Base-by-base conservation (phyloP, 495 filamentous ascomycete genomes). In the Entonaema liquescens region DNA sequence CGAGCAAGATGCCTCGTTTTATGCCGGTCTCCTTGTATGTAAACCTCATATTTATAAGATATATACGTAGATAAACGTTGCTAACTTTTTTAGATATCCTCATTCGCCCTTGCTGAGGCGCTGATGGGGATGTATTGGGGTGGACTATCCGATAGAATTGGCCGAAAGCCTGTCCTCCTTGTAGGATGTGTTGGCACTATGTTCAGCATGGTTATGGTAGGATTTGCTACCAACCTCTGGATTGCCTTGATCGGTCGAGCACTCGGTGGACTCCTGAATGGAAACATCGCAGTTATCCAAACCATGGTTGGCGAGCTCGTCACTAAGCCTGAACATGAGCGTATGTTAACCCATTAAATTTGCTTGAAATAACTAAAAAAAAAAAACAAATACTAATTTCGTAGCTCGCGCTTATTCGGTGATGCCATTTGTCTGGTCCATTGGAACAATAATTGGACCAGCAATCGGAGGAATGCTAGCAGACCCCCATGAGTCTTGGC, bases 251-350 rank as follows among this genome's bases (percentile, higher is more conserved):
- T 84, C 36, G 94, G 92, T 15, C 84, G 94, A 65, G 85, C 88
- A n/a, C 78, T 96, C 6, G 93, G 92, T 12, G 94, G 94, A 23
- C 79, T 91, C 4, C 81, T 97, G 44, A 97, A 97, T 81, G 93
- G 93, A 44, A 96, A 96, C 70, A 90, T 95, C 73, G 93, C 90
- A 9, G 92, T 96, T 33, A 93, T 96, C 65, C 92, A 95, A 77
- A 95, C 92, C n/a, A 95, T 95, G 92, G 92, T 96, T 23, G 92
- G 90, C 21, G 93, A 96, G 76, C 71, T 95, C 56, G 90, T 95
- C 49, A 89, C 84, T 21, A 89, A 90, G 33, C 91, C 91, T 2
- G 89, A 93, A 72, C 91, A 95, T 81, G 92, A 95, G 77, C 92
- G 91, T 92, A 84, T 81, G 91, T 84, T 59, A 13, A 59, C 17